Evolutionary conservation across 805 yeast genomes (phyloP), one percentile per base, ranked within the genome.

Genomic region (Yamadazyma olivae): DNA sequence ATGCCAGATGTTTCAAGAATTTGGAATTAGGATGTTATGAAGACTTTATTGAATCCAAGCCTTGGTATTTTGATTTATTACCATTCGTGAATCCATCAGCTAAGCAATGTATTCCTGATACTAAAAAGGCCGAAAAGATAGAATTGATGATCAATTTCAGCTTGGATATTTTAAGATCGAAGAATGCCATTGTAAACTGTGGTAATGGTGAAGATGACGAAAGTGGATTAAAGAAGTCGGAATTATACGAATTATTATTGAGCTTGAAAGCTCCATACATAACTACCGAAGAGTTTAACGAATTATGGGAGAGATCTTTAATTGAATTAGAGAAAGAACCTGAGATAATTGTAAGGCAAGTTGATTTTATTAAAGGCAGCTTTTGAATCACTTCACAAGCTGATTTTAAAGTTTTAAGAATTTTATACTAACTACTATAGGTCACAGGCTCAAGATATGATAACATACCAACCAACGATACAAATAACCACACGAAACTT

Each of bases 261-360:
- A 46, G 59, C 17, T 57, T 68, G 58, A 67, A 68, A 44, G 75
- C 74, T 6, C 70, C 70, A 2, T 65, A 67, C 35, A 72, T 71
- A 37, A 57, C 71, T 1, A 75, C 69, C 36, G 79, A 77, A 23
- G 93, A 86, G 44, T 85, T 83, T 55, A 82, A 83, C 46, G 83
- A 77, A 40, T 68, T 84, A 40, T 88, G 95, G 95, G 52, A 53
- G 17, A 74, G 77, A 48, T 81, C 81, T n/a, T 52, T 79, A 2
- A 54, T 64, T 23, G 81, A 79, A 48, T 69, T 87, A 44, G 75
- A 77, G 43, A 70, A 66, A 38, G 83, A 81, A 62, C 81, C 84
- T 28, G 86, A 79, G 56, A 71, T 82, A 54, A 77, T 74, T 62
- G 83, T 83, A 75, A 81, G 93, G 85, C 85, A 79, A 74, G 86